Evolutionary conservation across 1,284 basidiomycete genomes (phyloP), one percentile per base, ranked within the genome.

Genomic region (Ustilago nuda): DNA sequence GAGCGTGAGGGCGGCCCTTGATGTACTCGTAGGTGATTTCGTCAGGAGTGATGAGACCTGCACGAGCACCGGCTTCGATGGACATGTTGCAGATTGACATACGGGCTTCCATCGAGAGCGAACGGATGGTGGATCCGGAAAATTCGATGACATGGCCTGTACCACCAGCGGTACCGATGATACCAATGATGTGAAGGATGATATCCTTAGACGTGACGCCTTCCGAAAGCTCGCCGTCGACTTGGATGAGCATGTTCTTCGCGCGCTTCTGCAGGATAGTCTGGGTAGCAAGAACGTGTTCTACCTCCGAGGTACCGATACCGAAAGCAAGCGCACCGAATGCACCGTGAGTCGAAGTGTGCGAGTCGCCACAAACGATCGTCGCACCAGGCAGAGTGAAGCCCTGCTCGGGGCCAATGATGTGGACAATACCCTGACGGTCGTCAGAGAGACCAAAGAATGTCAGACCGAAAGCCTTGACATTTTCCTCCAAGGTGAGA

Each of bases 11-110:
- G 23, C 84, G 72, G 30, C 81, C 83, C 61, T 82, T 80, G 65
- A 85, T 75, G 78, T 84, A 85, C 51, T 84, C 82, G 67, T 77
- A 82, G 15, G 84, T 85, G 67, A 59, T 80, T 61, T 84, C 79
- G 60, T 85, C 84, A 6, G 84, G 84, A 12, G 83, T 83, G 33
- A 85, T 82, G 56, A 85, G 76, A 68, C 84, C 84, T n/a, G 84
- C 84, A 53, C 83, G 80, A n/a, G 83, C 84, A 50, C 84, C 84
- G 7, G 82, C 84, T 66, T 85, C 84, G 67, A 85, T 85, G 45
- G 81, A 82, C 84, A 85, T 85, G 78, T 85, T 85, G 80, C 84
- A 85, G 74, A 85, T 84, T 37, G 76, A 79, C 84, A 85, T 85
- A 33, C 84, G 75, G 11, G 79, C 84, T 69, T 83, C 84, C 83